Conservation (phyloP, 352 stramenopile species). For the Phytophthora podocarpi region DNA sequence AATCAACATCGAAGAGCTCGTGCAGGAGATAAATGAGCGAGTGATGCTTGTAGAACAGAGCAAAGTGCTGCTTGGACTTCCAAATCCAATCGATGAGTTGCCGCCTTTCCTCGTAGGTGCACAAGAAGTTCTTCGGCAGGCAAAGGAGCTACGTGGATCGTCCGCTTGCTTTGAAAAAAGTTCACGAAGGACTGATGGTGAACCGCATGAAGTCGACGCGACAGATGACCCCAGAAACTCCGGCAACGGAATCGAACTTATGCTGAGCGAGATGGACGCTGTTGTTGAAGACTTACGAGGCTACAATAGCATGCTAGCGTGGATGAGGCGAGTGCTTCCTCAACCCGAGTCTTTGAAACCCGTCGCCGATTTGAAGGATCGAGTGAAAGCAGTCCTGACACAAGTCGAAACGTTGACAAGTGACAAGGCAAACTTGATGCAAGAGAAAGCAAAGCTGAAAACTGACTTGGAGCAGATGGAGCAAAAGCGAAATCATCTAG, state of each 20-base stretch:
- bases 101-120: constrained; percentile 31
- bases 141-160: constrained; percentile 25
- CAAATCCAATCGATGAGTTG: constrained; percentile 40
- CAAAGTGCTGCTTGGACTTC: constrained; percentile 34
- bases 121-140: constrained; percentile 25
- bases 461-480: constrained; percentile 22
- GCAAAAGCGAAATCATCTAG: constrained; percentile 18
- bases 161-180: neutral
- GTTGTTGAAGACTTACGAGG: constrained; percentile 31
- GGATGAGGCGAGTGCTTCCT: constrained; percentile 38
- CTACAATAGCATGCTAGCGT: constrained; percentile 32
- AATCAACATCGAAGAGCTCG: constrained; percentile 43
- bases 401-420: constrained; percentile 37
- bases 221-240: neutral
- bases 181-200: neutral
- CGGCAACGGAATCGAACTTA: constrained; percentile 6
- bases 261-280: constrained; percentile 30
- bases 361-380: constrained; percentile 34
- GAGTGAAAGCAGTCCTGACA: constrained; percentile 26
- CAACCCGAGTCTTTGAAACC: constrained; percentile 29
- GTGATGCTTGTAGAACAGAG: constrained; percentile 38
- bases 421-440: constrained; percentile 20
- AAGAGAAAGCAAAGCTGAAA: constrained; percentile 24
- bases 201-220: neutral
- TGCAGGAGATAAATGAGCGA: constrained; percentile 41